Percentiles rank a stretch among this genome's conserved stretches.
These are phyloP conservation scores for Auriscalpium orientale DNA, from an alignment of 768 basidiomycete genomes.

Conservation along the genomic window DNA sequence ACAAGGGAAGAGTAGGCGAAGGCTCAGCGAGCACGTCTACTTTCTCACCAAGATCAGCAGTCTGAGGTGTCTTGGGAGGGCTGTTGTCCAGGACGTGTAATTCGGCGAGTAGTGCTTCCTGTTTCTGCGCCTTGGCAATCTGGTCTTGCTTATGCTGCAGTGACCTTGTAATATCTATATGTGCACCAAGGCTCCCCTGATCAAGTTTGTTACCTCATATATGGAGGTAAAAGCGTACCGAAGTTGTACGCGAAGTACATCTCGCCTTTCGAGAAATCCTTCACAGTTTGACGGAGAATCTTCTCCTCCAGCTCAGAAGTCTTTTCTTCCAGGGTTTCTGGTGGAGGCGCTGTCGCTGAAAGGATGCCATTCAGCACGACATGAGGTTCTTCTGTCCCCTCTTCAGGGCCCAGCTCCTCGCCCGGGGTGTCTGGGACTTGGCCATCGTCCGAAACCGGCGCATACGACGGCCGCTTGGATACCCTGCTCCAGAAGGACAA, in stretches of 20 bases:
- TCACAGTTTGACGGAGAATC: conserved; percentile 70
- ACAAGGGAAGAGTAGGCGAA: conserved; percentile 70
- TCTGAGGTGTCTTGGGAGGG: not conserved
- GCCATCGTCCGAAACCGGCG: not conserved
- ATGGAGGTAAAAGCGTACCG: conserved; percentile 36
- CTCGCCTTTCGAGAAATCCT: conserved; percentile 72
- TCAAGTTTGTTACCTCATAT: too few relatives aligned
- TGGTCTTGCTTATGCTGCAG: conserved; percentile 74
- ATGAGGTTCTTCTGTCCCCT: conserved; percentile 27
- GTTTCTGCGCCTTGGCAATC: conserved; percentile 45
- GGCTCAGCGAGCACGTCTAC: conserved; percentile 63
- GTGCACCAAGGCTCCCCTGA: not conserved
- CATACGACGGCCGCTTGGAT: conserved; percentile 29
- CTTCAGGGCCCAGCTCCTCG: conserved; percentile 10
- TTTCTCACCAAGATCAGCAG: conserved; percentile 27
- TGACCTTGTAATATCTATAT: conserved; percentile 72
- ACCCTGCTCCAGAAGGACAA: conserved; percentile 71
- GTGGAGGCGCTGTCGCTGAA: conserved; percentile 53
- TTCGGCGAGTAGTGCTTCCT: conserved; percentile 52
- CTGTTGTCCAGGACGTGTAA: conserved; percentile 41
- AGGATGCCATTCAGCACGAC: conserved; percentile 53
- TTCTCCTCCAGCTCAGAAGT: conserved; percentile 76
- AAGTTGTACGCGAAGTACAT: conserved; percentile 90
- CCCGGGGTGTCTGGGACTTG: conserved; percentile 12
- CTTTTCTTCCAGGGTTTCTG: conserved; percentile 54